These are phyloP conservation scores for Globisporangium iwayamae DNA, from an alignment of 352 stramenopile genomes.

Conservation along the genomic window DNA sequence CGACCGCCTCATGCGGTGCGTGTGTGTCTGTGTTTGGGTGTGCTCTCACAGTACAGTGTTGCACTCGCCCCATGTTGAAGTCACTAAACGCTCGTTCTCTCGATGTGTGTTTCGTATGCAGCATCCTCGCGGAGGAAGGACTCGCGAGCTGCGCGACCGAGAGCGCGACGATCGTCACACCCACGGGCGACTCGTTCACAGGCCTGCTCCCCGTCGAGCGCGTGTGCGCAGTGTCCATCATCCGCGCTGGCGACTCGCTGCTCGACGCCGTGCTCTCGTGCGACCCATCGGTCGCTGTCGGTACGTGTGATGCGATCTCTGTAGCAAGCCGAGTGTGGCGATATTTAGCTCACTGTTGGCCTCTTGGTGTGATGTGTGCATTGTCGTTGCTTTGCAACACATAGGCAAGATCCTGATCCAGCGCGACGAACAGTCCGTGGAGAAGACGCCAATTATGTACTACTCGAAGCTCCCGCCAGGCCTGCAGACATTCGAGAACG, in stretches of 20 bases:
- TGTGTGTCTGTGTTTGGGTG: background rate
- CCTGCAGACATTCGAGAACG: constrained; percentile 73
- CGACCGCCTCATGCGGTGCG: constrained; percentile 72
- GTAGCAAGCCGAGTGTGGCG: too few species aligned
- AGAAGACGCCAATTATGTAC: constrained; percentile 88
- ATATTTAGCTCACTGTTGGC: background rate
- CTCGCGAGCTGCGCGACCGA: constrained; percentile 59
- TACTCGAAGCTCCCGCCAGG: constrained; percentile 94
- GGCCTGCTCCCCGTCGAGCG: constrained; percentile 49
- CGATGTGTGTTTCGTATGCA: constrained; percentile 13
- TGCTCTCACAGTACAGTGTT: background rate
- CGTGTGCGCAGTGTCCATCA: constrained; percentile 92
- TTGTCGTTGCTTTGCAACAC: background rate
- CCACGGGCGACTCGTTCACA: constrained; percentile 61
- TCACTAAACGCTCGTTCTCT: background rate
- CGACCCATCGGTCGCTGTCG: constrained; percentile 81
- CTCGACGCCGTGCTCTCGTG: constrained; percentile 89
- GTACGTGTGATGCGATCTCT: constrained; percentile 18
- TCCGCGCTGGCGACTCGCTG: constrained; percentile 89
- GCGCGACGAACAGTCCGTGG: constrained; percentile 87
- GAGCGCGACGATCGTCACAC: constrained; percentile 55
- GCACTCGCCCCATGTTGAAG: constrained; percentile 2
- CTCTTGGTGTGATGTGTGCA: background rate
- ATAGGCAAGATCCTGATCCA: constrained; percentile 97
- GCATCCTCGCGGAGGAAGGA: constrained; percentile 70